Base-by-base conservation (phyloP, 805 yeast genomes). In the Saccharomycopsis malanga region DNA sequence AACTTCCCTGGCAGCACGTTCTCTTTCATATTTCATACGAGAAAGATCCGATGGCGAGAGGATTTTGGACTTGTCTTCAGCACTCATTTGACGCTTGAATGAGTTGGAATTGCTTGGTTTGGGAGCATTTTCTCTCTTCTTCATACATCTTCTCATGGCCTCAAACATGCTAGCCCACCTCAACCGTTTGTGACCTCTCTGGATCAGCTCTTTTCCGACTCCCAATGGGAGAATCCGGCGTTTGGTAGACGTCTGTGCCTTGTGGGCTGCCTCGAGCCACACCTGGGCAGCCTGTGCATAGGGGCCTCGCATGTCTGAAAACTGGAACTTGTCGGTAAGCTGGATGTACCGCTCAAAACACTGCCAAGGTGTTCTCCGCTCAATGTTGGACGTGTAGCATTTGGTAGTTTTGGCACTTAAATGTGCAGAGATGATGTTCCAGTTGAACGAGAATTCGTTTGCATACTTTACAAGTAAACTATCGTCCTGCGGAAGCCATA, bases 111-210 rank as follows among this genome's bases (percentile, higher is more conserved):
- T 72, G n/a, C 21, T 39, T 17, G 84, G 85, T 53, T 75, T 73
- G 17, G 83, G 81, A 3, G 79, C 77, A 56, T 73, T 78, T 62
- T 93, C 98, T 39, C 98, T 73, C 61, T 89, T 89, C 56, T 87
- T 79, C 82, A 89, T 87, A 55, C 83, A 71, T 64, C 88, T 88
- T 49, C 96, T 73, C 67, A 93, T 82, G 1, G 95, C 96, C 61
- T 93, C 98, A 68, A 93, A 87, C 87, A 93, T 84, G 46, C 95
- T 84, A 0, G 96, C 96, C 97, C 97, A 93, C 54, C 98, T 75
- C 50, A 91, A 69, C 45, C 95, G 72, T 50, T 85, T 71, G 58
- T 93, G 96, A 17, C 98, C 98, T 53, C 98, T 69, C 63, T 91
- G 97, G 40, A 88, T 83, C 0, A 95, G 84, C 57, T 91, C 97